Evolutionary conservation across 129 eudicot genomes (phyloP), one percentile per base, ranked within the genome.

Genomic region (Pulicaria dysenterica): DNA sequence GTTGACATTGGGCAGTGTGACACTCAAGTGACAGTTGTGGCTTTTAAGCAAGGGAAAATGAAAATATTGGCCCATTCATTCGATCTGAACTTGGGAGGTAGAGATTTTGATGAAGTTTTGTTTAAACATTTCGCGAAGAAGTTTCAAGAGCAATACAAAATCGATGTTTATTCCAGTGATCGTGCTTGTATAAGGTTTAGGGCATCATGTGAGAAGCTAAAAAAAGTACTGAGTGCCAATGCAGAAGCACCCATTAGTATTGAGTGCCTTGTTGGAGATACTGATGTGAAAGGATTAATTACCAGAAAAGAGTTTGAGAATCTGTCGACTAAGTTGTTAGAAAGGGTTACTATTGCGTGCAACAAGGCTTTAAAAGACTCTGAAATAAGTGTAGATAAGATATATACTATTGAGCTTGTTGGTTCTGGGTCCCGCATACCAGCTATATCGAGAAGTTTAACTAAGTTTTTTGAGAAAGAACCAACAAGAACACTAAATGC

Each of bases 341-440:
- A 89, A 10, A 89, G 91, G 77, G 67, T 92, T 63, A 54, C 69
- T 46, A 17, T 82, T 81, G 94, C 94, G 12, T 88, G 96, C 68
- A 74, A 50, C 9, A 83, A 83, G 80, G 97, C 96, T 67, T 49
- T 89, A 60, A 38, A 39, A 8, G 86, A 85, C 16, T 80, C 95
- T 64, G 84, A 91, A 14, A 15, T 92, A 54, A 59, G 74, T 3
- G 64, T 61, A 2, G 95, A 89, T 62, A 64, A 69, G 75, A 77
- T 92, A 76, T 88, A 85, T 62, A 55, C 91, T 2, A 80, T 87
- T 67, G 98, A 92, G 90, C 95, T 92, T 58, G 91, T 89, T 65
- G 98, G 98, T 47, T 87, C 91, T 54, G 96, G 96, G 49, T 92
- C 98, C 53, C 89, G 88, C n/a, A 67, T 92, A 79, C 98, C 98